A percentile compares a stretch with the other conserved stretches of the same genome.
Conservation (phyloP, 2,329 filamentous ascomycete genomes). For the Stachybotrys elegans region DNA sequence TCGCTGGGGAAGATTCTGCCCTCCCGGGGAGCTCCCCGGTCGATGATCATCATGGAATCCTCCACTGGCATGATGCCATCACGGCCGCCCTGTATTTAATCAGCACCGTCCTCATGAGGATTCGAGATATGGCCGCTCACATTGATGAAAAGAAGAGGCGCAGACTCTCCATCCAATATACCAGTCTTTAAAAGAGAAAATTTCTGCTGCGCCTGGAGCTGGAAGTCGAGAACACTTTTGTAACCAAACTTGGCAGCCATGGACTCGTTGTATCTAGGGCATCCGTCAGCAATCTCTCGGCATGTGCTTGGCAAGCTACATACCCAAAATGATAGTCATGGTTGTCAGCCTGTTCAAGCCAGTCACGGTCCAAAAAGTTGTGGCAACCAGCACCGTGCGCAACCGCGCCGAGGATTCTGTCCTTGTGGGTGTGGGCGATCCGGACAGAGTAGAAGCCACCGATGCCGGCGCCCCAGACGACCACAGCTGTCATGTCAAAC, state of each 20-base stretch:
- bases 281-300: too few relatives aligned
- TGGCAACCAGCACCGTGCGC: conserved; percentile 55
- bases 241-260: background rate
- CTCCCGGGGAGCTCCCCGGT: background rate
- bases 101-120: too few relatives aligned
- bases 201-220: background rate
- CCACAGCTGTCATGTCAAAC: conserved; percentile 52
- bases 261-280: background rate
- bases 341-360: conserved; percentile 21
- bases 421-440: conserved; percentile 61
- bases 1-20: background rate
- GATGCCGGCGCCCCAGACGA: conserved; percentile 60
- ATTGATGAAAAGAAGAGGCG: background rate
- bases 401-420: conserved; percentile 47
- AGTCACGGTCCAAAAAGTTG: conserved; percentile 47
- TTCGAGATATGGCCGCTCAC: too few relatives aligned
- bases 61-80: background rate
- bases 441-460: conserved; percentile 66
- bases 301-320: background rate
- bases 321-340: background rate
- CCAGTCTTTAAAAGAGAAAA: background rate
- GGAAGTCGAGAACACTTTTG: background rate
- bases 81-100: background rate
- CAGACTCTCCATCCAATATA: background rate
- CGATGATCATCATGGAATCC: background rate